A percentile compares a stretch with the other conserved stretches of the same genome.
Conservation (phyloP, 2,329 filamentous ascomycete genomes). For the Claviceps sp. region DNA sequence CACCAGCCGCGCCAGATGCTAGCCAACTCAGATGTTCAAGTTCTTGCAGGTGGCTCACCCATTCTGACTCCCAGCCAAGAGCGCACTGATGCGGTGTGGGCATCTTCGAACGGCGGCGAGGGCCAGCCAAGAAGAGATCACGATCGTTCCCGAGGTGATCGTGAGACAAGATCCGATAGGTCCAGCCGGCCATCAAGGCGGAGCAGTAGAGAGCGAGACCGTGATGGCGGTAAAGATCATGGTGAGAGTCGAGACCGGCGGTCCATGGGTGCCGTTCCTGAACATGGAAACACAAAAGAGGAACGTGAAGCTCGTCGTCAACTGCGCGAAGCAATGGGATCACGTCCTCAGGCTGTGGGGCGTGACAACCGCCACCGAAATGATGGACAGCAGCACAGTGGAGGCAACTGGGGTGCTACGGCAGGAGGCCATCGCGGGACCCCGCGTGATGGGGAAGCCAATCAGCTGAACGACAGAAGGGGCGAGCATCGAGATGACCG, state of each 20-base stretch:
- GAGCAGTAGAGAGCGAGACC: slow-evolving; percentile 37
- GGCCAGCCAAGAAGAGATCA: slow-evolving; percentile 20
- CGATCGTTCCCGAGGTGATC: slow-evolving; percentile 30
- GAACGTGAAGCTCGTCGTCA: slow-evolving; percentile 22
- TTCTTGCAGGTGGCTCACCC: slow-evolving; percentile 40
- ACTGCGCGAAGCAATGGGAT: slow-evolving; percentile 17
- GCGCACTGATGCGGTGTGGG: slow-evolving; percentile 29
- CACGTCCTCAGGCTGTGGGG: slow-evolving; percentile 14
- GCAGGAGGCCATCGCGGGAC: slow-evolving; percentile 16
- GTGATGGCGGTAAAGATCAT: slow-evolving; percentile 31
- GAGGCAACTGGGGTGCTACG: slow-evolving; percentile 11
- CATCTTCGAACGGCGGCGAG: slow-evolving; percentile 19
- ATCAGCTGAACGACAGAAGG: slow-evolving; percentile 19
- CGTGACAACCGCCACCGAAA: slow-evolving; percentile 21
- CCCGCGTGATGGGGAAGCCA: slow-evolving; percentile 17
- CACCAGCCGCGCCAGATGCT: slow-evolving; percentile 28
- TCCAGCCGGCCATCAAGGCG: slow-evolving; percentile 29
- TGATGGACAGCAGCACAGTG: slow-evolving; percentile 10
- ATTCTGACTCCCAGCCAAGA: slow-evolving; percentile 35
- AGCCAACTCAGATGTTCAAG: slow-evolving; percentile 41
- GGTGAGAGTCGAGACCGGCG: slow-evolving; percentile 32
- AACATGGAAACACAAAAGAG: slow-evolving; percentile 15
- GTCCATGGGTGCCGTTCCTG: slow-evolving; percentile 19
- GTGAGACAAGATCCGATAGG: slow-evolving; percentile 27
- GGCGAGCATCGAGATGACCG: slow-evolving; percentile 23